These are phyloP conservation scores for Penicillium psychrosexuale DNA, from an alignment of 2,329 filamentous ascomycete species.

Conservation along the genomic window DNA sequence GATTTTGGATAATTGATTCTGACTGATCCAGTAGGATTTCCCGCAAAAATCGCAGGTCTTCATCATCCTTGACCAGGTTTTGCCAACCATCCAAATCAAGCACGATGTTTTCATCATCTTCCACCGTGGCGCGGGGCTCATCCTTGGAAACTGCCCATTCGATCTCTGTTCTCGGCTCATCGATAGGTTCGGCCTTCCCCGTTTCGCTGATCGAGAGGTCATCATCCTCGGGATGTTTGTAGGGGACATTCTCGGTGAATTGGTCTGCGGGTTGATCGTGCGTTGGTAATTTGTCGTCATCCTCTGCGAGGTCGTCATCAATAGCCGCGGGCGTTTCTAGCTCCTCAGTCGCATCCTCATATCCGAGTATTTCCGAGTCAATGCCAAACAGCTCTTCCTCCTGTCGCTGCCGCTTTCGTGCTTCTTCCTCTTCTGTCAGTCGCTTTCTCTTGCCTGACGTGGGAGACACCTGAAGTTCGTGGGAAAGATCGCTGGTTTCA, in stretches of 20 bases:
- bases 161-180: constrained; percentile 49
- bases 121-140: constrained; percentile 61
- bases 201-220: constrained; percentile 25
- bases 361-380: constrained; percentile 53
- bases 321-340: not conserved
- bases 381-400: constrained; percentile 76
- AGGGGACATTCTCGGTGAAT: not conserved
- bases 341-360: constrained; percentile 48
- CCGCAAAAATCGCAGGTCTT: constrained; percentile 59
- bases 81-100: constrained; percentile 71
- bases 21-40: constrained; percentile 49
- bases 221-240: constrained; percentile 8
- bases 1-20: constrained; percentile 54
- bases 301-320: constrained; percentile 2
- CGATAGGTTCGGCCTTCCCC: constrained; percentile 23
- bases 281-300: constrained; percentile 1
- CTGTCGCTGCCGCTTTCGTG: constrained; percentile 78
- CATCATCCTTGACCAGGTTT: constrained; percentile 64
- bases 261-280: constrained; percentile 1
- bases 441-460: constrained; percentile 70
- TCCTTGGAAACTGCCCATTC: constrained; percentile 60
- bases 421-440: constrained; percentile 63
- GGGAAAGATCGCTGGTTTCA: constrained; percentile 14
- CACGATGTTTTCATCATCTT: constrained; percentile 62
- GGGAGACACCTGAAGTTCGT: constrained; percentile 51